Base-by-base conservation (phyloP, 2,329 filamentous ascomycete genomes). In the Aureobasidium sp. region DNA sequence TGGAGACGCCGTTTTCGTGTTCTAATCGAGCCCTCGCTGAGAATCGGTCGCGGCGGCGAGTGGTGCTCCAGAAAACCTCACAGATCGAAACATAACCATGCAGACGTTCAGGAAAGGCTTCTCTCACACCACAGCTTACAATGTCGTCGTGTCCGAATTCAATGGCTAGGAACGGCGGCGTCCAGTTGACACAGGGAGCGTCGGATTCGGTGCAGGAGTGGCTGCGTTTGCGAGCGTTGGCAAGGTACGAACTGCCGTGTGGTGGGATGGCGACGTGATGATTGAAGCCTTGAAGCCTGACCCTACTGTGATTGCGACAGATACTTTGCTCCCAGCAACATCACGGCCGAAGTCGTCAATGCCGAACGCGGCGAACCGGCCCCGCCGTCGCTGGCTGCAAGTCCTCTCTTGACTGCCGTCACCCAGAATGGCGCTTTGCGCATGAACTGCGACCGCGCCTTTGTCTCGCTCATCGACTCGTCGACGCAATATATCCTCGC, bases 401-500 rank as follows among this genome's bases (percentile, higher is more conserved):
- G 37, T 8, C 36, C 58, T 3, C 58, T 52, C 8, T 37, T 66
- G 27, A 62, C 54, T 2, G 65, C 63, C 29, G 47, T 74, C 52
- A 71, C 69, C 25, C 74, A 76, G 63, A 67, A 75, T 36, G 71
- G 71, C 3, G 66, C 71, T 3, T 64, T 74, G 34, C 69, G 72
- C 16, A 67, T 75, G 44, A 64, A 67, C n/a, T 70, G 66, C 16
- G 63, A 67, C 30, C 68, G 74, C 21, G 68, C 72, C 34, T 68
- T 74, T 66, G 66, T 76, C 3, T 75, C 73, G 3, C 65, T 76
- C 10, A 66, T 76, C 47, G 73, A 75, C 60, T 66, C 66, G 2
- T 59, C 67, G 9, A 64, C 66, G 25, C 72, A 75, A 59, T 71
- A 74, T 52, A 69, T 76, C 36, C 67, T 76, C 7, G 73, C 72